These are phyloP conservation scores for Ceraceosorus guamensis DNA, from an alignment of 1,284 basidiomycete genomes.

Conservation along the genomic window DNA sequence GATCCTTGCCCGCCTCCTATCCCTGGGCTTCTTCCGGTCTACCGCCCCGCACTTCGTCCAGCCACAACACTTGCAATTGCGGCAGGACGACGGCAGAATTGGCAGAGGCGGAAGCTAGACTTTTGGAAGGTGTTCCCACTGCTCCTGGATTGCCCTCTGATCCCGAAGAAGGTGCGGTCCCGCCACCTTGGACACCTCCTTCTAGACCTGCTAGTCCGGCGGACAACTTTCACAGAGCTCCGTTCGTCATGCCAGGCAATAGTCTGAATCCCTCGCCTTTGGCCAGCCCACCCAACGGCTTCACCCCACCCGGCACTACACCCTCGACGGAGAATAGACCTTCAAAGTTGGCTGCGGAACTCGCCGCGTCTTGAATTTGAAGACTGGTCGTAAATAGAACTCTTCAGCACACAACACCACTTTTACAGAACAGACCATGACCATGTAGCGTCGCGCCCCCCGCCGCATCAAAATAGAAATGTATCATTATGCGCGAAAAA, in stretches of 20 bases:
- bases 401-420: too few relatives aligned
- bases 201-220: constrained; percentile 30
- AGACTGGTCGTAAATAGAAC: too few relatives aligned
- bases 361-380: too few relatives aligned
- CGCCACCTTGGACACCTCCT: constrained; percentile 39
- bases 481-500: too few relatives aligned
- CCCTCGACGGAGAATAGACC: too few relatives aligned
- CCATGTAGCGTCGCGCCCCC: too few relatives aligned
- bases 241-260: neutral
- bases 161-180: constrained; percentile 16
- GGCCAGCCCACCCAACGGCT: too few relatives aligned
- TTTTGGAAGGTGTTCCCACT: constrained; percentile 42
- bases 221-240: neutral
- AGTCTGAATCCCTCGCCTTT: too few relatives aligned
- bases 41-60: constrained; percentile 35
- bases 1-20: constrained; percentile 32
- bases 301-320: too few relatives aligned
- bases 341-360: too few relatives aligned
- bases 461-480: too few relatives aligned
- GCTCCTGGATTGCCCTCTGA: constrained; percentile 41
- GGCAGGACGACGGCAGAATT: constrained; percentile 38
- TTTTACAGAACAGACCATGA: too few relatives aligned
- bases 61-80: constrained; percentile 42
- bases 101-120: constrained; percentile 35
- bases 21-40: constrained; percentile 41